Percentiles rank a stretch among this genome's conserved stretches.
Evolutionary conservation across 139 green algal species (phyloP).

Genomic region (Chlamydomonas asymmetrica): DNA sequence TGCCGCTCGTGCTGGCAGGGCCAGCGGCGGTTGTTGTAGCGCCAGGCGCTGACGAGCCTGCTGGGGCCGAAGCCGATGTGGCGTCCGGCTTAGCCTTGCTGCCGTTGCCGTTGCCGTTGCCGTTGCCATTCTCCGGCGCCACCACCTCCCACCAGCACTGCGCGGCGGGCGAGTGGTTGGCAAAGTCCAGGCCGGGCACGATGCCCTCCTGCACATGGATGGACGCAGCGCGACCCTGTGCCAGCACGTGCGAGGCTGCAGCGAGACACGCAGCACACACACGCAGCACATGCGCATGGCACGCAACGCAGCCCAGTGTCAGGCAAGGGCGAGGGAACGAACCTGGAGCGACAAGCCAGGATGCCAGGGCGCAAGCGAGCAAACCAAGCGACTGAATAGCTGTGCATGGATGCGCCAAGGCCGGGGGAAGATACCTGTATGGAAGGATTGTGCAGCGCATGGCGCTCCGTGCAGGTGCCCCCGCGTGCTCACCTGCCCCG

Average conservation of each 20-base stretch:
- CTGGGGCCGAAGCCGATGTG: no score
- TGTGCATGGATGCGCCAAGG: no score
- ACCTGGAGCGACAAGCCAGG: neutral
- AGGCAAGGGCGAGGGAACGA: no score
- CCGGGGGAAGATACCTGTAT: no score
- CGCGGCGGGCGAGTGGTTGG: slow-evolving; percentile 67
- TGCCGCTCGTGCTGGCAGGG: no score
- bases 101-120: neutral
- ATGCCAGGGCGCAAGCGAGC: neutral
- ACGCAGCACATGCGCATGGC: no score
- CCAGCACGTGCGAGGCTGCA: slow-evolving; percentile 18
- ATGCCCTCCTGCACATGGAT: slow-evolving; percentile 72
- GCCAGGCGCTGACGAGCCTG: no score
- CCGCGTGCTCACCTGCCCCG: slow-evolving; percentile 19
- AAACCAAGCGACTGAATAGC: neutral
- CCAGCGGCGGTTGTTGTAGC: no score
- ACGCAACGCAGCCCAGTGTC: no score
- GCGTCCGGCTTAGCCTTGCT: no score
- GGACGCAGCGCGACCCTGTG: slow-evolving; percentile 6
- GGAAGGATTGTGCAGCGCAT: no score
- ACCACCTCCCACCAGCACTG: slow-evolving; percentile 60
- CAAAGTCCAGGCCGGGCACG: slow-evolving; percentile 87
- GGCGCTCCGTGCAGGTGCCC: slow-evolving; percentile 2
- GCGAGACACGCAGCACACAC: neutral
- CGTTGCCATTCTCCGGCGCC: slow-evolving; percentile 1